Base-by-base conservation (phyloP, 768 basidiomycete species). In the Rhodotorula toruloides region DNA sequence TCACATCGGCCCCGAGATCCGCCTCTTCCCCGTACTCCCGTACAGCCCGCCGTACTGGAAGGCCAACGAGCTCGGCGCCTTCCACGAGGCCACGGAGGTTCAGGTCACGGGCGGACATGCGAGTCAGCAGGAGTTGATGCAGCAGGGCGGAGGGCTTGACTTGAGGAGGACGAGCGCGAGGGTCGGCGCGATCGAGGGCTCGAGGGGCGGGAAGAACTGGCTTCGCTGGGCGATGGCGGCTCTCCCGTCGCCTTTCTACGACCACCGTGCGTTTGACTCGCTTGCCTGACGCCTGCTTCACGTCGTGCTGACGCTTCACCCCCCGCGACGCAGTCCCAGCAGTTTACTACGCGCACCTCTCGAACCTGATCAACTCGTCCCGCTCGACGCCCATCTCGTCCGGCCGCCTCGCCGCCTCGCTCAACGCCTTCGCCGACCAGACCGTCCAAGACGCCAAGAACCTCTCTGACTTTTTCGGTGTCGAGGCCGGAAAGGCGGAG, bases 311-410 rank as follows among this genome's bases (percentile, higher is more conserved):
- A 52, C 50, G 11, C 46, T 47, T 12, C 6, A 22, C 43, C 1
- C 19, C 17, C 21, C 2, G 11, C n/a, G 27, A 12, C 47, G 27
- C 47, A 48, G 47, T 48, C 12, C 47, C 47, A 4, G 27, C 47
- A 3, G 27, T 29, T 2, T 48, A 48, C 27, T 16, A 27, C 27
- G 13, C n/a, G 3, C 47, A 48, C 47, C 47, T 48, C 47, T n/a
- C 27, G 27, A 48, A 91, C 90, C 58, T 81, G 84, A 76, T 96
- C 93, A 27, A 92, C 91, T 84, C 85, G 71, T 97, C 92, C 25
- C 97, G 82, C 74, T 98, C 94, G 36, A 88, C 88, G 92, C 91
- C 97, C 5, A 78, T 79, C n/a, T 70, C 75, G 63, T 75, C 82
- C 80, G 74, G 79, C 72, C 67, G 81, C 22, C 72, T 68, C 21